Evolutionary conservation across 2,329 filamentous ascomycete genomes (phyloP).

Genomic region (Microdochium trichocladiopsis): DNA sequence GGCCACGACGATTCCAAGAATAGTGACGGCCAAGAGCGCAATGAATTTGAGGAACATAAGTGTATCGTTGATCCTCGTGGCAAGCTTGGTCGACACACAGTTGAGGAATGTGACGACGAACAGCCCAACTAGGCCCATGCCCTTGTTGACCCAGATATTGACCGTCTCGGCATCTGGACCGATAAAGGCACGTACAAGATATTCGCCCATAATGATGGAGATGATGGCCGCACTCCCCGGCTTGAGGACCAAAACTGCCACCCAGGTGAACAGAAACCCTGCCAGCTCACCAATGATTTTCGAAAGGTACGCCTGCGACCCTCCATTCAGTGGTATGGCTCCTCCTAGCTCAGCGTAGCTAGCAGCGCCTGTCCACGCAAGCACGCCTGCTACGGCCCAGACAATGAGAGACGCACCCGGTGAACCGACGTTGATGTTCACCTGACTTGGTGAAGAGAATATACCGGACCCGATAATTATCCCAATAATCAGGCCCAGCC

Average conservation of each 20-base stretch:
- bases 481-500: conserved; percentile 82
- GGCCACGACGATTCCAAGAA: conserved; percentile 85
- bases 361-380: conserved; percentile 93
- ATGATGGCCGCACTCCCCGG: conserved; percentile 92
- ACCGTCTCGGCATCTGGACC: conserved; percentile 78
- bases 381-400: conserved; percentile 82
- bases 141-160: conserved; percentile 85
- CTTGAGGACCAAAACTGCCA: conserved; percentile 87
- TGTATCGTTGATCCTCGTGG: conserved; percentile 78
- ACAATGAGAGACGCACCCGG: conserved; percentile 86
- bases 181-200: conserved; percentile 80
- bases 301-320: conserved; percentile 85
- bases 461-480: conserved; percentile 95
- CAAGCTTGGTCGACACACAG: conserved; percentile 82
- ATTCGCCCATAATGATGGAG: conserved; percentile 96
- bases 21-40: conserved; percentile 76
- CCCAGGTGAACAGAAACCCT: conserved; percentile 96
- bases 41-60: conserved; percentile 98
- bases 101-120: conserved; percentile 76
- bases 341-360: conserved; percentile 95
- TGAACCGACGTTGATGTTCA: conserved; percentile 86
- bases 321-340: conserved; percentile 91
- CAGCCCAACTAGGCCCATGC: conserved; percentile 71
- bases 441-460: conserved; percentile 89
- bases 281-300: conserved; percentile 94